Conservation (phyloP, 73 alveolate genomes). For the Paramecium sexaurelia region DNA sequence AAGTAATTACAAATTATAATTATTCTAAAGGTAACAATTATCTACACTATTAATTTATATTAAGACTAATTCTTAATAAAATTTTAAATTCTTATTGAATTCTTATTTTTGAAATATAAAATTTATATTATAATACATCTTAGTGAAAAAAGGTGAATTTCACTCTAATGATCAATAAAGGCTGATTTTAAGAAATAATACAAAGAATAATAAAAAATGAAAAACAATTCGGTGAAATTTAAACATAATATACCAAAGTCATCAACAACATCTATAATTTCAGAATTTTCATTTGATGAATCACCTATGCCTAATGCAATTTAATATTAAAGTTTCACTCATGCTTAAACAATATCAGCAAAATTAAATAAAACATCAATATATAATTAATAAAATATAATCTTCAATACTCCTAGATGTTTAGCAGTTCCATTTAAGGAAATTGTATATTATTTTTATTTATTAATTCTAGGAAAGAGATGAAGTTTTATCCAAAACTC, state of each 20-base stretch:
- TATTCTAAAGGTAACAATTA: too few species aligned
- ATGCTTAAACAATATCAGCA: slow-evolving; percentile 41
- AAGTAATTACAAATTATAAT: too few species aligned
- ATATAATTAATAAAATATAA: background rate
- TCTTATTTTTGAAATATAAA: too few species aligned
- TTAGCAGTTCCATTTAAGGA: slow-evolving; percentile 1
- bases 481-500: slow-evolving; percentile 11
- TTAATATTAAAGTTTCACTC: background rate
- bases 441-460: background rate
- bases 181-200: background rate
- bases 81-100: too few species aligned
- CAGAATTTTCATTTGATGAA: slow-evolving; percentile 43
- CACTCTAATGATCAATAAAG: background rate
- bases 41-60: too few species aligned
- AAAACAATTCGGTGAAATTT: slow-evolving; percentile 30
- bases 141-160: background rate
- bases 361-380: slow-evolving; percentile 19
- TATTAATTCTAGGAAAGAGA: background rate
- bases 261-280: slow-evolving; percentile 32
- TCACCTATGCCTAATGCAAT: slow-evolving; percentile 49
- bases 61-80: too few species aligned
- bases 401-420: slow-evolving; percentile 25
- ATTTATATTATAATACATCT: too few species aligned
- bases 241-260: slow-evolving; percentile 29
- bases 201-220: slow-evolving; percentile 8